Evolutionary conservation across 331 rosid species (phyloP).

Genomic region (Cydonia oblonga): DNA sequence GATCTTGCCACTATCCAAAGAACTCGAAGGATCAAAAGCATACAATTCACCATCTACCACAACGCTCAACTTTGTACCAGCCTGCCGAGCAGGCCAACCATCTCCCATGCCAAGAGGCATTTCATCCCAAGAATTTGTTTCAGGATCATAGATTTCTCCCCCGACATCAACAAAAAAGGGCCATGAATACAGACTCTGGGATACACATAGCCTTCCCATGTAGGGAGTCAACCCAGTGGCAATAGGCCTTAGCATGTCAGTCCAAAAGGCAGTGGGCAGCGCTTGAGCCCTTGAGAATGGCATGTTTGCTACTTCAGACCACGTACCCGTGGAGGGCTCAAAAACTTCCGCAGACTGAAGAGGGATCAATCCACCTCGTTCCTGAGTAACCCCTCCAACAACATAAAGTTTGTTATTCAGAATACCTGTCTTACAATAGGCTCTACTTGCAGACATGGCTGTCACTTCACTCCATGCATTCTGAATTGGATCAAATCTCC

Average conservation of each 20-base stretch:
- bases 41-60: conserved; percentile 77
- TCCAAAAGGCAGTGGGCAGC: conserved; percentile 65
- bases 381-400: conserved; percentile 87
- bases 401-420: conserved; percentile 79
- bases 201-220: conserved; percentile 79
- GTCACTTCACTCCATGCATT: conserved; percentile 60
- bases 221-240: conserved; percentile 85
- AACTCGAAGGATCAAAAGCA: conserved; percentile 79
- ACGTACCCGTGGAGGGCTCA: conserved; percentile 52
- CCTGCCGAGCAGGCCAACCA: conserved; percentile 94
- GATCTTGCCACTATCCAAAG: conserved; percentile 66
- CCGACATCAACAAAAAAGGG: conserved; percentile 93
- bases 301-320: conserved; percentile 86
- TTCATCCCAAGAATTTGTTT: conserved; percentile 68
- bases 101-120: conserved; percentile 97
- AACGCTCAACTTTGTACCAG: conserved; percentile 75
- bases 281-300: conserved; percentile 85
- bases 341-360: conserved; percentile 92
- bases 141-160: conserved; percentile 89
- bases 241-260: conserved; percentile 85
- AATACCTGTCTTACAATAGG: conserved; percentile 80
- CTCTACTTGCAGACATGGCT: conserved; percentile 75
- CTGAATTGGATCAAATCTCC: conserved; percentile 60
- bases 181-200: conserved; percentile 88
- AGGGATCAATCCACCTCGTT: conserved; percentile 69